A percentile compares a stretch with the other conserved stretches of the same genome.
Conservation (phyloP, 2,329 filamentous ascomycete genomes). For the Penicillium sp. region DNA sequence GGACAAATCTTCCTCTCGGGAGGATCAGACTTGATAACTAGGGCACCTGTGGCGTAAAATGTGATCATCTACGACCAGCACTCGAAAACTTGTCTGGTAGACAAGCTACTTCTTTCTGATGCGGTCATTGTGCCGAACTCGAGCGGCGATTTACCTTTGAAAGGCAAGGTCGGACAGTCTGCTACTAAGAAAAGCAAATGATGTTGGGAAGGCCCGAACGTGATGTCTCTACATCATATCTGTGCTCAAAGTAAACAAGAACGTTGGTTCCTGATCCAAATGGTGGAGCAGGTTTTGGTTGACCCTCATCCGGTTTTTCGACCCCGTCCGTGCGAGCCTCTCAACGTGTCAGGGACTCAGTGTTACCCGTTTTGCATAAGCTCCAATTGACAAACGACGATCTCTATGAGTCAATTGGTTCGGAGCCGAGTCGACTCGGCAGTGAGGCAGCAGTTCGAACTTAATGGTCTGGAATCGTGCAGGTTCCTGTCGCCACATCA, state of each 20-base stretch:
- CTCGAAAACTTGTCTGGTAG: background rate
- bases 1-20: background rate
- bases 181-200: constrained; percentile 1
- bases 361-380: background rate
- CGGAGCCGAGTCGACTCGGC: background rate
- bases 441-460: background rate
- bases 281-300: constrained; percentile 14
- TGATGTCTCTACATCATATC: background rate
- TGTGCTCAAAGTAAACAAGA: background rate
- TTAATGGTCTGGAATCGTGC: background rate
- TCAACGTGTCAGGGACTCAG: background rate
- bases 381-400: background rate
- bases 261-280: constrained; percentile 10
- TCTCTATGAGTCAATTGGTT: background rate
- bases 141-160: constrained; percentile 1
- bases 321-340: constrained; percentile 3
- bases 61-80: background rate
- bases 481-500: background rate
- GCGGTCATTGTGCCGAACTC: constrained; percentile 4
- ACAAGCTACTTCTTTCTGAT: background rate
- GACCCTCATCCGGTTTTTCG: constrained; percentile 6
- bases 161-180: constrained; percentile 2
- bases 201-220: background rate
- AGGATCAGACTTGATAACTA: background rate
- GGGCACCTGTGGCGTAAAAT: background rate